A percentile compares a stretch with the other conserved stretches of the same genome.
Conservation (phyloP, 2,329 filamentous ascomycete species). For the Neopestalotiopsis rosae region DNA sequence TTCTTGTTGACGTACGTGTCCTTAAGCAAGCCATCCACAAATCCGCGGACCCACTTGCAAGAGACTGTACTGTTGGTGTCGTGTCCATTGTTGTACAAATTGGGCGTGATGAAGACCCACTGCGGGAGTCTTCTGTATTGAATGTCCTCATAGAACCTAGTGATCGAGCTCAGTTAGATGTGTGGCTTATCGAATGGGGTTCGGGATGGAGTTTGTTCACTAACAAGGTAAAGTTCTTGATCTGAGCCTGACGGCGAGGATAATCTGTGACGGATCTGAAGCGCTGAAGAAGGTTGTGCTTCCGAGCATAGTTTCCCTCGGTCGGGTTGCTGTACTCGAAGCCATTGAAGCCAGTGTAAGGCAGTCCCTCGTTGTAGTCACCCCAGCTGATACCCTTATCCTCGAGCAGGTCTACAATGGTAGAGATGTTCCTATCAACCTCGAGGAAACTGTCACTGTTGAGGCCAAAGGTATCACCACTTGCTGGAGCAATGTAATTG, state of each 20-base stretch:
- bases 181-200: too few species aligned
- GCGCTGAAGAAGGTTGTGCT: slow-evolving; percentile 74
- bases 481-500: slow-evolving; percentile 73
- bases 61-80: slow-evolving; percentile 74
- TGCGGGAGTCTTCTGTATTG: slow-evolving; percentile 70
- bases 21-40: slow-evolving; percentile 72
- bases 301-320: slow-evolving; percentile 78
- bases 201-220: background rate
- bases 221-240: slow-evolving; percentile 71
- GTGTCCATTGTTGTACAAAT: slow-evolving; percentile 79
- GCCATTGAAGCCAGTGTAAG: slow-evolving; percentile 75
- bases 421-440: slow-evolving; percentile 65
- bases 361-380: slow-evolving; percentile 79
- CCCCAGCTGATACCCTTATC: slow-evolving; percentile 69
- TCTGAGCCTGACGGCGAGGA: slow-evolving; percentile 64
- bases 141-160: slow-evolving; percentile 69
- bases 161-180: background rate
- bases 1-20: slow-evolving; percentile 76
- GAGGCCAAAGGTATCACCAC: slow-evolving; percentile 77
- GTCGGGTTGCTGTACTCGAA: slow-evolving; percentile 65
- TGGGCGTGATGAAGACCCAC: slow-evolving; percentile 73
- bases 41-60: slow-evolving; percentile 69
- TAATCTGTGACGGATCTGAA: slow-evolving; percentile 68
- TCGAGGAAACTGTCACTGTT: slow-evolving; percentile 68
- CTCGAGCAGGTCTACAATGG: slow-evolving; percentile 71